These are phyloP conservation scores for Populus hybrid DNA, from an alignment of 441 rosid species.

Conservation along the genomic window DNA sequence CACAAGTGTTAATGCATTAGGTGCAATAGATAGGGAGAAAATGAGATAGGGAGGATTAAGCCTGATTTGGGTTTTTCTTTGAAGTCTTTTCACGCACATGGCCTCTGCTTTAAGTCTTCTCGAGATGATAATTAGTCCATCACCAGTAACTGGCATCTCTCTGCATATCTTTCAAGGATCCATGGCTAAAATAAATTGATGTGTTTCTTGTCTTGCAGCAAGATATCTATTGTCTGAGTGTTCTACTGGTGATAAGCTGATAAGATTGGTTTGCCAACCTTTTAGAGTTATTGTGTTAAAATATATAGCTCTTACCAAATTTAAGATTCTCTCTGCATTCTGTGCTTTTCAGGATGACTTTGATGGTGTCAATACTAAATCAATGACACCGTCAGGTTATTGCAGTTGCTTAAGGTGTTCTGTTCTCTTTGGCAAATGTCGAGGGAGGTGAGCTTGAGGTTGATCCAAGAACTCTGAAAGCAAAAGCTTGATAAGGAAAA, in stretches of 20 bases:
- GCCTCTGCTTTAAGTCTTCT: constrained; percentile 26
- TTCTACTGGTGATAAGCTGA: constrained; percentile 12
- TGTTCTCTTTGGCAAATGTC: constrained; percentile 26
- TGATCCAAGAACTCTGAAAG: constrained; percentile 25
- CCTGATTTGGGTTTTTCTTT: constrained; percentile 9
- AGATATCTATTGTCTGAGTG: neutral
- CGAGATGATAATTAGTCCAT: constrained; percentile 18
- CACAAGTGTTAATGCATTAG: neutral
- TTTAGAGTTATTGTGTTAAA: neutral
- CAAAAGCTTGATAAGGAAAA: constrained; percentile 25
- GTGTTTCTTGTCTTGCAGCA: constrained; percentile 13
- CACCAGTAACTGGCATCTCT: constrained; percentile 8
- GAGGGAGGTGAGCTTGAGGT: constrained; percentile 21
- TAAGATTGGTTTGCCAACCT: neutral
- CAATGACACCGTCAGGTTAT: constrained; percentile 5
- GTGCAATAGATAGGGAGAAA: neutral
- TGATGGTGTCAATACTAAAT: neutral
- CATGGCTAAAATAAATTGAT: constrained; percentile 10
- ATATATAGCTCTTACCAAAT: neutral
- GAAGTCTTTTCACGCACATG: constrained; percentile 31
- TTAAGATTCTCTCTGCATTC: neutral
- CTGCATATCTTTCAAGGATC: constrained; percentile 10
- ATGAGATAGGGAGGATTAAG: neutral
- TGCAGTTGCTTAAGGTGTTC: neutral
- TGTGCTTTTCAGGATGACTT: neutral